Percentiles rank a stretch among this genome's conserved stretches.
Evolutionary conservation across 2,329 filamentous ascomycete genomes (phyloP).

Genomic region (Aspergillus calidoustus): DNA sequence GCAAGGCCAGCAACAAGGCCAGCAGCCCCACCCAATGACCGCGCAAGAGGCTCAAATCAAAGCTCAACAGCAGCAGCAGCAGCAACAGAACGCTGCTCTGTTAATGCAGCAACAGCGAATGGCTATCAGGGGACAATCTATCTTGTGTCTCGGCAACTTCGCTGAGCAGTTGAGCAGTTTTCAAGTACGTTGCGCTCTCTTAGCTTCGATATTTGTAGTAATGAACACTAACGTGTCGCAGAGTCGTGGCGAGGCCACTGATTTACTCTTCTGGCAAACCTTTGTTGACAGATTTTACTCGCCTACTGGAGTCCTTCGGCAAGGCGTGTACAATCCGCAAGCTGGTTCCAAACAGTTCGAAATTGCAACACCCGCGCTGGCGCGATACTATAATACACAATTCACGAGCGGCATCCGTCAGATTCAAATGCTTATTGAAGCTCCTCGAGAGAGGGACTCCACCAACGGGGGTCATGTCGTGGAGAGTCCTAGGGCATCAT

Average conservation of each 20-base stretch:
- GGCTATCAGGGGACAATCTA: slow-evolving; percentile 49
- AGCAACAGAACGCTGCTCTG: slow-evolving; percentile 42
- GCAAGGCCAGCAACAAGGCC: slow-evolving; percentile 37
- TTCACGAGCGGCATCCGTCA: slow-evolving; percentile 84
- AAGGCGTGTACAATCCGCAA: slow-evolving; percentile 63
- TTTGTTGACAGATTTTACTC: slow-evolving; percentile 87
- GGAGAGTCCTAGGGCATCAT: slow-evolving; percentile 74
- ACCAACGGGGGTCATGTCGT: slow-evolving; percentile 72
- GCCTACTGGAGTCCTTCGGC: slow-evolving; percentile 73
- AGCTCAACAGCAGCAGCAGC: slow-evolving; percentile 40
- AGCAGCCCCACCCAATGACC: slow-evolving; percentile 45
- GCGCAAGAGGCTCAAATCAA: slow-evolving; percentile 47
- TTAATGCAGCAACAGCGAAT: slow-evolving; percentile 47
- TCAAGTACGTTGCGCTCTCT: slow-evolving; percentile 55
- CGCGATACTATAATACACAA: slow-evolving; percentile 87
- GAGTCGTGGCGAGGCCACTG: slow-evolving; percentile 65
- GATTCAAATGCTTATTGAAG: slow-evolving; percentile 84
- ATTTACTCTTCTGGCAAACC: slow-evolving; percentile 75
- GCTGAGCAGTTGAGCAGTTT: slow-evolving; percentile 61
- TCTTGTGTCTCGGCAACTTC: slow-evolving; percentile 60
- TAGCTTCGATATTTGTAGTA: neutral
- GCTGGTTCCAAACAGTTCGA: slow-evolving; percentile 80
- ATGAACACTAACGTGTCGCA: slow-evolving; percentile 34
- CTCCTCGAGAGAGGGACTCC: slow-evolving; percentile 60
- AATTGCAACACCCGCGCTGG: slow-evolving; percentile 77